Conservation (phyloP, 2,329 filamentous ascomycete genomes). For the Rutstroemia sp. region DNA sequence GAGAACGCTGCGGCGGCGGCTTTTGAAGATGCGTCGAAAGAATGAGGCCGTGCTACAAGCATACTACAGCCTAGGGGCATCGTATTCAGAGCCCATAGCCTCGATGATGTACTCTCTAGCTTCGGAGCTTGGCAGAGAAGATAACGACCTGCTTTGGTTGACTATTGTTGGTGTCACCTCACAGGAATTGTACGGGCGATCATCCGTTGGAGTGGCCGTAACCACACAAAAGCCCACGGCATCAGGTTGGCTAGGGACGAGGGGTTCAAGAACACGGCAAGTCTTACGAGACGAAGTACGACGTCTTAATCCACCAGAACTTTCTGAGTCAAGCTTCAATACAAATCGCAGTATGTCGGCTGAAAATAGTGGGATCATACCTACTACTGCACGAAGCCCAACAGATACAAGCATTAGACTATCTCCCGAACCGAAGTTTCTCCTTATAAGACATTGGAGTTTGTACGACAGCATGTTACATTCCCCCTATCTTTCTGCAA, state of each 20-base stretch:
- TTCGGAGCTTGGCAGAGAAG: slow-evolving; percentile 89
- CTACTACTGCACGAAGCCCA: slow-evolving; percentile 78
- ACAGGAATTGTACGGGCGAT: slow-evolving; percentile 83
- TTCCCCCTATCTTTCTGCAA: slow-evolving; percentile 86
- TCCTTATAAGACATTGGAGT: slow-evolving; percentile 93
- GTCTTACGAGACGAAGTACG: slow-evolving; percentile 89
- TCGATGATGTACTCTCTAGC: slow-evolving; percentile 92
- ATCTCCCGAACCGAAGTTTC: slow-evolving; percentile 87
- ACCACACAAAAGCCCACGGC: slow-evolving; percentile 48
- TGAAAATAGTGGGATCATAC: slow-evolving; percentile 74
- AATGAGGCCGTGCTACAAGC: slow-evolving; percentile 69
- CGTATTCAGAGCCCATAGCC: slow-evolving; percentile 90
- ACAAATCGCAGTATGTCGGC: slow-evolving; percentile 53
- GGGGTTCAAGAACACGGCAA: slow-evolving; percentile 77
- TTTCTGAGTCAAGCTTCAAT: slow-evolving; percentile 45
- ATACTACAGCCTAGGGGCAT: slow-evolving; percentile 83
- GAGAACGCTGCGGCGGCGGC: slow-evolving; percentile 60
- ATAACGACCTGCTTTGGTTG: slow-evolving; percentile 93
- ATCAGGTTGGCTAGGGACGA: slow-evolving; percentile 72
- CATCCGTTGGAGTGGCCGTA: slow-evolving; percentile 69
- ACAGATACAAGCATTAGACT: slow-evolving; percentile 88
- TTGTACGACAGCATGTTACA: slow-evolving; percentile 98
- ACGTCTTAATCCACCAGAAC: slow-evolving; percentile 75
- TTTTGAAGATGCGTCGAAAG: slow-evolving; percentile 68
- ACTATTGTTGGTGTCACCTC: slow-evolving; percentile 93